Evolutionary conservation across 495 filamentous ascomycete species (phyloP).

Genomic region (Xanthoparmelia taractica): DNA sequence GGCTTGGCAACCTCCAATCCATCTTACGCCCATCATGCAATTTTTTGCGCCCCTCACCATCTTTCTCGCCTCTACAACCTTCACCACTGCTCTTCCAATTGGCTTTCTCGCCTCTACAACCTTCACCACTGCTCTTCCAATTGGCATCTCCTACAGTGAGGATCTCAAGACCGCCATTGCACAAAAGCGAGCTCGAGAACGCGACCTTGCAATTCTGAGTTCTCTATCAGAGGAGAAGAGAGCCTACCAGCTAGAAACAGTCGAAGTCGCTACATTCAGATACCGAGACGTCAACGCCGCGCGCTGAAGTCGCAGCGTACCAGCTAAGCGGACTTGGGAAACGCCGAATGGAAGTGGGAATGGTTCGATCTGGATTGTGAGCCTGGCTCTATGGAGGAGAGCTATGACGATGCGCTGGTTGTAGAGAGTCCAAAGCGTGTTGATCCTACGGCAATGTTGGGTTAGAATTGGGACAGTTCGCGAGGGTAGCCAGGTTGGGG

Average conservation of each 20-base stretch:
- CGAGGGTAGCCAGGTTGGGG: background rate
- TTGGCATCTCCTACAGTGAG: background rate
- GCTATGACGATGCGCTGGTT: background rate
- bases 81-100: background rate
- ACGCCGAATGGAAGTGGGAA: background rate
- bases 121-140: background rate
- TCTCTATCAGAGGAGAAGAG: background rate
- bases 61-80: background rate
- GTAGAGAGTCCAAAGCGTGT: too few species aligned
- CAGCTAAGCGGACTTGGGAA: background rate
- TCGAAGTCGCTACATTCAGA: background rate
- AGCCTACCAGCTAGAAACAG: background rate
- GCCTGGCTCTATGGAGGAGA: background rate
- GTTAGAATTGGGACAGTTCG: background rate
- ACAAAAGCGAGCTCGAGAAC: background rate
- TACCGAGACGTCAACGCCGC: background rate
- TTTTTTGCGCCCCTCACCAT: background rate
- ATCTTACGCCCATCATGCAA: background rate
- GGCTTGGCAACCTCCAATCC: background rate
- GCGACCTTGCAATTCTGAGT: background rate
- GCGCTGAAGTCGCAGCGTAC: background rate
- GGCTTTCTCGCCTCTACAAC: background rate
- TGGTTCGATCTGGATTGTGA: background rate
- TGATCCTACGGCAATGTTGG: background rate
- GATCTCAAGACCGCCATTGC: background rate